Conservation (phyloP, 495 filamentous ascomycete species). For the Neurospora intermedia region DNA sequence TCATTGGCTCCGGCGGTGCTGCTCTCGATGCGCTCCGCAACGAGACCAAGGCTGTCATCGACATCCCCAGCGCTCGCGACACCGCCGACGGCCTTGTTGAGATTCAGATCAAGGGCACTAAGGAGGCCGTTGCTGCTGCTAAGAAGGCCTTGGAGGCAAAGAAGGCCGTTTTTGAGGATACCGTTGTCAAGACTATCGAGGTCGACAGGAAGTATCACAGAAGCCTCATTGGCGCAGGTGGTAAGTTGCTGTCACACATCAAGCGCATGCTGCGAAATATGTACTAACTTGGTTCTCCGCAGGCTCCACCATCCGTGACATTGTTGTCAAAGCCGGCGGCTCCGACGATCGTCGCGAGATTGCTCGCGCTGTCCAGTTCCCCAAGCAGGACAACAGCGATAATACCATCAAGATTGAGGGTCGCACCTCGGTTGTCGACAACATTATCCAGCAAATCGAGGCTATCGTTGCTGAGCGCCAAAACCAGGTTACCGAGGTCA, state of each 20-base stretch:
- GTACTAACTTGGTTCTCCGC: conserved; percentile 23
- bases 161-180: conserved; percentile 74
- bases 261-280: background rate
- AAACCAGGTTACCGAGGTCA: conserved; percentile 58
- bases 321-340: conserved; percentile 80
- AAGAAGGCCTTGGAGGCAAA: conserved; percentile 82
- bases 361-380: conserved; percentile 84
- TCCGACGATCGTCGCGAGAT: conserved; percentile 71
- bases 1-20: conserved; percentile 82
- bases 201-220: conserved; percentile 86
- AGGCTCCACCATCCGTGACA: conserved; percentile 80
- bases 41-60: conserved; percentile 73
- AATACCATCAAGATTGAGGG: conserved; percentile 81
- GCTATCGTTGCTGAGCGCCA: conserved; percentile 67
- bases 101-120: conserved; percentile 83
- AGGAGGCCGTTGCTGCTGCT: conserved; percentile 77
- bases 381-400: conserved; percentile 66
- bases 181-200: conserved; percentile 67
- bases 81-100: conserved; percentile 57
- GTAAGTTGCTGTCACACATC: conserved; percentile 39
- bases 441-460: conserved; percentile 73
- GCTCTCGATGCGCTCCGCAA: conserved; percentile 85
- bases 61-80: conserved; percentile 63
- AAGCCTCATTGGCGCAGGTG: conserved; percentile 76
- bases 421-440: conserved; percentile 69